These are phyloP conservation scores for Sphaceloma murrayae DNA, from an alignment of 2,329 filamentous ascomycete species.

Conservation along the genomic window DNA sequence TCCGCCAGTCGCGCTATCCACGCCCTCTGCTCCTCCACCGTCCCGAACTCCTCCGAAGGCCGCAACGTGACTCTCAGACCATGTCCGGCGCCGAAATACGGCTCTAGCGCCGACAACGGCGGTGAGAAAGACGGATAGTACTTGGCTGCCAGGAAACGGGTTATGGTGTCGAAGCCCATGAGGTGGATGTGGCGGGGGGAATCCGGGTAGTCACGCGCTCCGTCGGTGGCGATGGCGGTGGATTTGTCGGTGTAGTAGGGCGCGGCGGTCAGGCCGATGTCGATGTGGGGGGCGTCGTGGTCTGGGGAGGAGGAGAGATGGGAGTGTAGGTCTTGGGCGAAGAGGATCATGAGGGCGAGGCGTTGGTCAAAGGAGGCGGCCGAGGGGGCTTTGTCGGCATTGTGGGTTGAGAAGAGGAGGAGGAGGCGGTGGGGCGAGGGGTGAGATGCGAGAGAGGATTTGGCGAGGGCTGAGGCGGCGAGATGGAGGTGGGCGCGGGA, in stretches of 20 bases:
- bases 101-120: slow-evolving; percentile 47
- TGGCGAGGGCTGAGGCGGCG: slow-evolving; percentile 43
- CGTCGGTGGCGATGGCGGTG: slow-evolving; percentile 42
- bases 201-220: slow-evolving; percentile 27
- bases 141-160: slow-evolving; percentile 62
- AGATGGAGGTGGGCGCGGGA: slow-evolving; percentile 50
- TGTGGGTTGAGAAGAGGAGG: slow-evolving; percentile 53
- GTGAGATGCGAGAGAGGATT: slow-evolving; percentile 27
- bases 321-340: slow-evolving; percentile 47
- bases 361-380: slow-evolving; percentile 60
- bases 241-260: slow-evolving; percentile 70
- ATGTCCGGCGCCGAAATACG: slow-evolving; percentile 53
- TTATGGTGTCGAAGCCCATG: slow-evolving; percentile 66
- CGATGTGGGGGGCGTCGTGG: slow-evolving; percentile 33
- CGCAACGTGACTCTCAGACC: slow-evolving; percentile 56
- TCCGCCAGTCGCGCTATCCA: slow-evolving; percentile 45
- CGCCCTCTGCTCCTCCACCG: slow-evolving; percentile 42
- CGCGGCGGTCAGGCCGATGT: slow-evolving; percentile 60
- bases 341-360: slow-evolving; percentile 60
- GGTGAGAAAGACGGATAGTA: slow-evolving; percentile 49
- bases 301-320: slow-evolving; percentile 15
- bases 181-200: slow-evolving; percentile 53
- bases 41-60: slow-evolving; percentile 52
- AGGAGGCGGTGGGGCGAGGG: slow-evolving; percentile 40
- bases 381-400: slow-evolving; percentile 56